phyloP scores from a whole-genome alignment of 306 rosid genomes.

The Castanea sativa region DNA sequence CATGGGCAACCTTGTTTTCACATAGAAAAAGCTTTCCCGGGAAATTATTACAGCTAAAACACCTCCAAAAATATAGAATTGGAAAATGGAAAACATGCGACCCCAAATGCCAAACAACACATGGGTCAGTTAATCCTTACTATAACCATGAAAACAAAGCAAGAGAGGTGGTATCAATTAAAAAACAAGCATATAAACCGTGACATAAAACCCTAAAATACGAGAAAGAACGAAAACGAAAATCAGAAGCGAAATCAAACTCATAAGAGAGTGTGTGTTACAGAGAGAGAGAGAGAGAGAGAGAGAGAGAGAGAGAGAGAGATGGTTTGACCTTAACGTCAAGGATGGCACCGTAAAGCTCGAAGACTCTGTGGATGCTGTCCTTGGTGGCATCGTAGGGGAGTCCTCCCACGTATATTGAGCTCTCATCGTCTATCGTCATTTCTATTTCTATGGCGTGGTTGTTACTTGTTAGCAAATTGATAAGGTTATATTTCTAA shows the following conservation, averaged over 20 bases:
- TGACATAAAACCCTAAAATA: neutral
- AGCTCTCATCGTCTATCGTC: conserved; percentile 90
- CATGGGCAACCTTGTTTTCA: neutral
- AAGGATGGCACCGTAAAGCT: conserved; percentile 72
- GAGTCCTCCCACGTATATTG: conserved; percentile 81
- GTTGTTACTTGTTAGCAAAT: neutral
- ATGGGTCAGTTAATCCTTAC: neutral
- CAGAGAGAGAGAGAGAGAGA: neutral
- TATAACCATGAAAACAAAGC: neutral
- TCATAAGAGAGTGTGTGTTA: neutral
- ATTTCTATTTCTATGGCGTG: conserved; percentile 27
- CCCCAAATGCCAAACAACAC: neutral
- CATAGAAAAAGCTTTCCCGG: neutral
- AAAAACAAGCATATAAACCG: neutral
- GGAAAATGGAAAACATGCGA: no score
- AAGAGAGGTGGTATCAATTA: neutral
- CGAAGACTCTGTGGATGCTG: conserved; percentile 60
- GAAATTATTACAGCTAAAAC: neutral
- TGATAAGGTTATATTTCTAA: neutral
- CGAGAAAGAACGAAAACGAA: neutral
- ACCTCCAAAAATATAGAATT: neutral
- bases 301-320: conserved; percentile 2
- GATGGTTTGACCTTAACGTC: conserved; percentile 66
- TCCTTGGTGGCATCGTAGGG: conserved; percentile 80
- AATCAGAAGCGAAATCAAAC: neutral